These are phyloP conservation scores for Aspergillus sp. DNA, from an alignment of 2,329 filamentous ascomycete species.

Conservation along the genomic window DNA sequence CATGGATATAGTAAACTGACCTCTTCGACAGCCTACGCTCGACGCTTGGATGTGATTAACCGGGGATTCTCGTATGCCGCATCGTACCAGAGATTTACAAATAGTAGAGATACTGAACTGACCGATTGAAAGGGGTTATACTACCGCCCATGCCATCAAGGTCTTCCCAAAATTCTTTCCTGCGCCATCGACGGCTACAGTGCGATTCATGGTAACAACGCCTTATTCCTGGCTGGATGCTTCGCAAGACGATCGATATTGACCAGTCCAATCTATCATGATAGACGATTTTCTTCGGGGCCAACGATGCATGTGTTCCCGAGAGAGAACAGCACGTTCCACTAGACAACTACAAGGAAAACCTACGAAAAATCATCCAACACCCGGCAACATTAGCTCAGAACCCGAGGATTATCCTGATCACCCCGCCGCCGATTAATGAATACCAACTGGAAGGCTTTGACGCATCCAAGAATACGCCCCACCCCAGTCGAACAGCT, in stretches of 20 bases:
- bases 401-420: slow-evolving; percentile 69
- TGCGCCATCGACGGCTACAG: slow-evolving; percentile 49
- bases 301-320: slow-evolving; percentile 78
- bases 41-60: slow-evolving; percentile 81
- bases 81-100: slow-evolving; percentile 2
- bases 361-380: slow-evolving; percentile 66
- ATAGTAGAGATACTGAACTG: neutral
- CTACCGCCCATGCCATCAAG: slow-evolving; percentile 67
- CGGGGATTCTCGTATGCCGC: slow-evolving; percentile 63
- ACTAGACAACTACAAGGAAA: slow-evolving; percentile 68
- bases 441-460: slow-evolving; percentile 59
- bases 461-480: slow-evolving; percentile 46
- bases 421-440: slow-evolving; percentile 73
- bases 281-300: slow-evolving; percentile 76
- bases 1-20: neutral
- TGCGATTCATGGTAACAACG: slow-evolving; percentile 38
- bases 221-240: neutral
- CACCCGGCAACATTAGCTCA: slow-evolving; percentile 69
- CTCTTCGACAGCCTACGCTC: slow-evolving; percentile 58
- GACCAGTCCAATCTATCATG: neutral
- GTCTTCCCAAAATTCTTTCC: slow-evolving; percentile 69
- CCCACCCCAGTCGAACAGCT: slow-evolving; percentile 53
- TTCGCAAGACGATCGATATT: neutral
- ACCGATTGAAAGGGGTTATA: slow-evolving; percentile 62
- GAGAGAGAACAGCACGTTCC: slow-evolving; percentile 70